A percentile compares a stretch with the other conserved stretches of the same genome.
Evolutionary conservation across 2,329 filamentous ascomycete genomes (phyloP).

Genomic region (Xylariaceae sp.): DNA sequence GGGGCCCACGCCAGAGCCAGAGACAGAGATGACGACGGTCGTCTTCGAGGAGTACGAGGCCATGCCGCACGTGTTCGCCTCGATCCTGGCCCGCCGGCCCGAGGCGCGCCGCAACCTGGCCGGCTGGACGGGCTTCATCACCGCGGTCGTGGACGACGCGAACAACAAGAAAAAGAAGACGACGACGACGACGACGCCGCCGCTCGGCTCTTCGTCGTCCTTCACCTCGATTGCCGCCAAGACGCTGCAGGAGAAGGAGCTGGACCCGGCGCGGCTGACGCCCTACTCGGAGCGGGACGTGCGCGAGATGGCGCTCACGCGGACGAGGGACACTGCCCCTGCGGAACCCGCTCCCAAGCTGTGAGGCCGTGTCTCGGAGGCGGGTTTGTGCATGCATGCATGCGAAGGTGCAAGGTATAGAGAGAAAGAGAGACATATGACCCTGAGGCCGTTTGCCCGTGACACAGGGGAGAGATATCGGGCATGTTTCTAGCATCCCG

Average conservation of each 20-base stretch:
- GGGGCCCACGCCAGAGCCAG: too few relatives aligned
- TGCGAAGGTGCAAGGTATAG: too few relatives aligned
- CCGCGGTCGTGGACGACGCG: slow-evolving; percentile 25
- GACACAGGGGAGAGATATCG: too few relatives aligned
- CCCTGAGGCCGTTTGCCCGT: too few relatives aligned
- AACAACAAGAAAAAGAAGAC: not conserved
- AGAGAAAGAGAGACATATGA: too few relatives aligned
- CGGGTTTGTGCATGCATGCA: too few relatives aligned
- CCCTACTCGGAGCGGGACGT: slow-evolving; percentile 38
- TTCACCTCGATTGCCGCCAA: slow-evolving; percentile 42
- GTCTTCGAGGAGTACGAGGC: slow-evolving; percentile 67
- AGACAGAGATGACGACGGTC: too few relatives aligned
- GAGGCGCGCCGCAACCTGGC: slow-evolving; percentile 45
- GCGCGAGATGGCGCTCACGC: slow-evolving; percentile 27
- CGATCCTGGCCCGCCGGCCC: slow-evolving; percentile 39
- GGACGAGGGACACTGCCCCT: slow-evolving; percentile 14
- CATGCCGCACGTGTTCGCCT: slow-evolving; percentile 69
- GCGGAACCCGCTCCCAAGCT: slow-evolving; percentile 12
- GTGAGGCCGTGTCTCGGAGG: too few relatives aligned
- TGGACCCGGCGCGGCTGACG: slow-evolving; percentile 36
- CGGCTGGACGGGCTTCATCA: slow-evolving; percentile 51
- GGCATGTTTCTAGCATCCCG: too few relatives aligned
- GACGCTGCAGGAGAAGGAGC: slow-evolving; percentile 39
- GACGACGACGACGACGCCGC: slow-evolving; percentile 22
- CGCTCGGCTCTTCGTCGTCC: slow-evolving; percentile 26